Evolutionary conservation across 306 rosid species (phyloP), one percentile per base, ranked within the genome.

Genomic region (Astragalus membranaceus): DNA sequence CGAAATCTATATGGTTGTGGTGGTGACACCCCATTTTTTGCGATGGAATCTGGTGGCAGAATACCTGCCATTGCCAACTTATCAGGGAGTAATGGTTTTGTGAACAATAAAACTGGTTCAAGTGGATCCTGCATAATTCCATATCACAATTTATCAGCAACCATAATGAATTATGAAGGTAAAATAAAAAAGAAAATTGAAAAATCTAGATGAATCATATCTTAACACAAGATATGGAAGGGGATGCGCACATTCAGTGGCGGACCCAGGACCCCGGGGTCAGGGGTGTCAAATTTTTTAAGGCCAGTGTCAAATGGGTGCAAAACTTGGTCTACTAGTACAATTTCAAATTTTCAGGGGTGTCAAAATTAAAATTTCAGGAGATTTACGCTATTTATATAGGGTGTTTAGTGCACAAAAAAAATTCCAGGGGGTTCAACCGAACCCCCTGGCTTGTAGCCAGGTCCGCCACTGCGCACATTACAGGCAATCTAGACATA

Each of bases 41-140:
- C n/a, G 46, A 83, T 69, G 41, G 89, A 63, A 70, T 94, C 88
- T 52, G 96, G 94, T 13, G 89, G 92, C 23, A 82, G 49, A 70
- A 94, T 91, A 61, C 88, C 92, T 10, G 97, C 92, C 76, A 91
- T 86, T 30, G 88, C 92, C 79, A 94, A 75, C 86, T 94, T 94
- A n/a, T 89, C 97, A 70, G 99, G 89, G 78, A 94, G 77, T 57
- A 94, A 58, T 69, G 97, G 99, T 71, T 82, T 88, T 12, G 96
- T 84, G 81, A 94, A 94, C 81, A 94, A 63, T 79, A 94, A 69
- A 70, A 94, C 92, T 44, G 99, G 99, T 68, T 91, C 99, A 46
- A 73, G 89, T 33, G 97, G 97, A 83, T 94, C 99, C 98, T 93
- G 88, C 86, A 90, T 73, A 64, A 61, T n/a, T 64, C 66, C 75